Evolutionary conservation across 805 yeast species (phyloP).

Genomic region (Citeromyces matritensis): DNA sequence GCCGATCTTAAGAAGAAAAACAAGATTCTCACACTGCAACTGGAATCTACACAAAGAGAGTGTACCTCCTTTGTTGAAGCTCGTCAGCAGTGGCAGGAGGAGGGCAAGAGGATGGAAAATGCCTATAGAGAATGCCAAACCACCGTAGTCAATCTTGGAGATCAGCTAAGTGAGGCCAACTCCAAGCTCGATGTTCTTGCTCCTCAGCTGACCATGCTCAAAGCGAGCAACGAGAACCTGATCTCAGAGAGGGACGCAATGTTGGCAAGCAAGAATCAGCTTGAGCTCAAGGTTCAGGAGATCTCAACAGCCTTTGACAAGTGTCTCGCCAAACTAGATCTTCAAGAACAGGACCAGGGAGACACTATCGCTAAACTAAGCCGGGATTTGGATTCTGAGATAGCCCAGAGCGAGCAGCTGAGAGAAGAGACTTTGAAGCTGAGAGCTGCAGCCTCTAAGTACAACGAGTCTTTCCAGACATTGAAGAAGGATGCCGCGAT

Average conservation of each 20-base stretch:
- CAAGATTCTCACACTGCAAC: conserved; percentile 43
- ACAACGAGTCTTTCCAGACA: conserved; percentile 13
- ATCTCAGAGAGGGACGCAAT: conserved; percentile 48
- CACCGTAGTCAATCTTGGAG: conserved; percentile 28
- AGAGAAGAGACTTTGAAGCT: conserved; percentile 13
- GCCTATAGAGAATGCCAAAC: conserved; percentile 24
- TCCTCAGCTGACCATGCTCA: conserved; percentile 39
- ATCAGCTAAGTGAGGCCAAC: conserved; percentile 3
- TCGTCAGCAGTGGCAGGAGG: conserved; percentile 21
- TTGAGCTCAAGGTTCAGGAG: conserved; percentile 27
- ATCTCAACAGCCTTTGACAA: conserved; percentile 21
- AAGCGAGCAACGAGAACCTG: conserved; percentile 45
- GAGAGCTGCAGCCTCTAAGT: conserved; percentile 9
- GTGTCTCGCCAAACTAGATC: conserved; percentile 12
- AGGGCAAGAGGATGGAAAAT: conserved; percentile 24
- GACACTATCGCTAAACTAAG: conserved; percentile 15
- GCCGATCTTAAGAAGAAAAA: conserved; percentile 49
- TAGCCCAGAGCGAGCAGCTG: conserved; percentile 13
- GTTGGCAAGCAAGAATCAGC: conserved; percentile 27
- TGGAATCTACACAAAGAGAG: conserved; percentile 37
- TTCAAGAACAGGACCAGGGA: conserved; percentile 12
- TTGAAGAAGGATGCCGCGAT: conserved; percentile 40
- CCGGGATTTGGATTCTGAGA: conserved; percentile 19
- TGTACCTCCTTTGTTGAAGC: conserved; percentile 22
- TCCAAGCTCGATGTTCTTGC: conserved; percentile 24